These are phyloP conservation scores for Trametes cingulata DNA, from an alignment of 768 basidiomycete genomes.

Conservation along the genomic window DNA sequence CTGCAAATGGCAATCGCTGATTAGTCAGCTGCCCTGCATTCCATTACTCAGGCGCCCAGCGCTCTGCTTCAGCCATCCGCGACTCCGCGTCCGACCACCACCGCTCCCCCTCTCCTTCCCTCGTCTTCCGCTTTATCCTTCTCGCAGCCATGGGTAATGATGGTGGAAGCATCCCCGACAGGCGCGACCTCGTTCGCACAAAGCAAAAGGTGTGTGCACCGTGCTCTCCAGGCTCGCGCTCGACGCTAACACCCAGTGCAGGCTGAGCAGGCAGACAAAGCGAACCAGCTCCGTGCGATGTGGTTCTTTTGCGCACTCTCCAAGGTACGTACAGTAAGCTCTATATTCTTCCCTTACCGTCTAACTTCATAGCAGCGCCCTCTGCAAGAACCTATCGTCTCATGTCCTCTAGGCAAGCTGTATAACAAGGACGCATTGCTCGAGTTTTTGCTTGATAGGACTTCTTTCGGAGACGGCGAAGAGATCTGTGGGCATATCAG, in stretches of 20 bases:
- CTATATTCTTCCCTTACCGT: not conserved
- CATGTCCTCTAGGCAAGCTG: conserved; percentile 89
- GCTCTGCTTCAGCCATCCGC: not conserved
- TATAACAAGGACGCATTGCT: conserved; percentile 96
- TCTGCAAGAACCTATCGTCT: conserved; percentile 87
- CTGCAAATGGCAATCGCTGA: not conserved
- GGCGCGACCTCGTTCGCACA: conserved; percentile 72
- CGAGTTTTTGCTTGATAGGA: conserved; percentile 83
- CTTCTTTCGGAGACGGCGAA: conserved; percentile 87
- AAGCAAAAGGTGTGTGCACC: conserved; percentile 59
- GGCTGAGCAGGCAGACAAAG: conserved; percentile 88
- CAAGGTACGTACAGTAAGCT: conserved; percentile 79
- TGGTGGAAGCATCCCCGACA: conserved; percentile 85
- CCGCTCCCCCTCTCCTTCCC: not conserved
- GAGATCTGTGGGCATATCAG: conserved; percentile 91
- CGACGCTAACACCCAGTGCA: conserved; percentile 29
- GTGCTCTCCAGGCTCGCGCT: not conserved
- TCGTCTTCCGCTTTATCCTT: too few relatives aligned
- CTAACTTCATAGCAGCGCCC: conserved; percentile 51
- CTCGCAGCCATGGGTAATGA: conserved; percentile 79
- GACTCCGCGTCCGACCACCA: conserved; percentile 17
- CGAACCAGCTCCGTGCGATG: conserved; percentile 81
- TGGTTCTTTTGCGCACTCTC: conserved; percentile 97
- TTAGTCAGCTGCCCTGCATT: conserved; percentile 4
- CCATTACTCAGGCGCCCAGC: conserved; percentile 2